Conservation (phyloP, 306 rosid species). For the Inga leiocalycina region DNA sequence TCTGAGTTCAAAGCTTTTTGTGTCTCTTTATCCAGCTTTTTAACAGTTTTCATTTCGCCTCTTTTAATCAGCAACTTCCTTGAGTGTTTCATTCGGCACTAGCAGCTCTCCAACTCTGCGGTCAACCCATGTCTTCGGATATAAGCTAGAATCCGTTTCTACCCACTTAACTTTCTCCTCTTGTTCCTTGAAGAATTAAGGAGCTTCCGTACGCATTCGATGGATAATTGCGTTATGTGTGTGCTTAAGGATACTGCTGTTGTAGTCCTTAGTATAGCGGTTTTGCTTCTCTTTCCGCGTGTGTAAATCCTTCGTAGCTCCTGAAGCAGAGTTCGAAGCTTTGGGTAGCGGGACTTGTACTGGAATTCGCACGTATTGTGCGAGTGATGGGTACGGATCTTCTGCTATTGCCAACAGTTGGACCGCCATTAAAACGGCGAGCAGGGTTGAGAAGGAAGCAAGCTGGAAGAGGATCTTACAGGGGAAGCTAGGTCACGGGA, state of each 20-base stretch:
- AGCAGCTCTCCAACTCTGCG: conserved; percentile 5
- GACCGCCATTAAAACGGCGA: conserved; percentile 99
- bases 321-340: conserved; percentile 35
- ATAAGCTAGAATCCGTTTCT: conserved; percentile 58
- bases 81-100: conserved; percentile 13
- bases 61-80: background rate
- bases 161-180: background rate
- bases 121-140: conserved; percentile 86
- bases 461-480: conserved; percentile 98
- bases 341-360: conserved; percentile 41
- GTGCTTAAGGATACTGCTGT: conserved; percentile 1
- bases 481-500: conserved; percentile 79
- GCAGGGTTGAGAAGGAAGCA: conserved; percentile 97
- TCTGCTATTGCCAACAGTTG: conserved; percentile 75
- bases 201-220: conserved; percentile 27
- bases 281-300: conserved; percentile 25
- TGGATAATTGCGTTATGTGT: conserved; percentile 45
- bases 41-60: conserved; percentile 21
- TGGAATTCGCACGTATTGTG: conserved; percentile 34
- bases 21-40: background rate
- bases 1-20: conserved; percentile 33
- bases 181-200: background rate
- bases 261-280: conserved; percentile 16
- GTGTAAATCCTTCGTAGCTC: conserved; percentile 14
- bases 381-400: conserved; percentile 81